phyloP scores from a whole-genome alignment of 805 yeast genomes.

The Suhomyces sp. region DNA sequence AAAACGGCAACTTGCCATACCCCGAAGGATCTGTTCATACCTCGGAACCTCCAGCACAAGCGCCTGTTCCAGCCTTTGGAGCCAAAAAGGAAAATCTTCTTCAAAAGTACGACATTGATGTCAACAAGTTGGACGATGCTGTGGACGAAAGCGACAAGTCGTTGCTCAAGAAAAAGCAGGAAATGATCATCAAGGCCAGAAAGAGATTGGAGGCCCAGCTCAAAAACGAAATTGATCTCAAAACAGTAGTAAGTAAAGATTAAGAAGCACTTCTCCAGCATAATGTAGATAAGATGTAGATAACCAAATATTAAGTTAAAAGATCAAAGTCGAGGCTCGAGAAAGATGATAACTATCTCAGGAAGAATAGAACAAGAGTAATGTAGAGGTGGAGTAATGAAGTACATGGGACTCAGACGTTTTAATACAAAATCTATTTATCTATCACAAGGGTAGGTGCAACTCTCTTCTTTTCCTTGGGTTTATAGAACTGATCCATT shows the following conservation, averaged over 20 bases:
- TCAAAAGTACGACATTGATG: constrained; percentile 43
- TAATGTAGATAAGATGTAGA: too few relatives aligned
- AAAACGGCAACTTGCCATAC: constrained; percentile 56
- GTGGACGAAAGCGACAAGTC: constrained; percentile 10
- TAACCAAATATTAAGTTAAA: too few relatives aligned
- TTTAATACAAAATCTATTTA: not conserved
- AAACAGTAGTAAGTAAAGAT: not conserved
- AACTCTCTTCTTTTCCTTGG: constrained; percentile 17
- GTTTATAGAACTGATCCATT: constrained; percentile 8
- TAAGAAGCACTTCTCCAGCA: not conserved
- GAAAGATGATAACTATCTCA: too few relatives aligned
- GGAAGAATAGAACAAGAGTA: too few relatives aligned
- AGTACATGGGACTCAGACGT: too few relatives aligned
- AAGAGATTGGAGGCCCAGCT: constrained; percentile 45
- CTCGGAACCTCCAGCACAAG: constrained; percentile 4
- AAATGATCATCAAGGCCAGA: constrained; percentile 43
- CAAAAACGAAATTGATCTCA: constrained; percentile 21
- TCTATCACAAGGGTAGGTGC: constrained; percentile 17
- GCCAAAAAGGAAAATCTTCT: constrained; percentile 19
- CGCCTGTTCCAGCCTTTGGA: constrained; percentile 8
- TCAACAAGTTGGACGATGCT: constrained; percentile 12
- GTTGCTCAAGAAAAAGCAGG: constrained; percentile 26
- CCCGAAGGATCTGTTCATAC: constrained; percentile 40
- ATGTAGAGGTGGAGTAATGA: too few relatives aligned
- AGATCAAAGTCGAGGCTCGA: too few relatives aligned